These are phyloP conservation scores for Oidiodendron maius DNA, from an alignment of 495 filamentous ascomycete species.

Conservation along the genomic window DNA sequence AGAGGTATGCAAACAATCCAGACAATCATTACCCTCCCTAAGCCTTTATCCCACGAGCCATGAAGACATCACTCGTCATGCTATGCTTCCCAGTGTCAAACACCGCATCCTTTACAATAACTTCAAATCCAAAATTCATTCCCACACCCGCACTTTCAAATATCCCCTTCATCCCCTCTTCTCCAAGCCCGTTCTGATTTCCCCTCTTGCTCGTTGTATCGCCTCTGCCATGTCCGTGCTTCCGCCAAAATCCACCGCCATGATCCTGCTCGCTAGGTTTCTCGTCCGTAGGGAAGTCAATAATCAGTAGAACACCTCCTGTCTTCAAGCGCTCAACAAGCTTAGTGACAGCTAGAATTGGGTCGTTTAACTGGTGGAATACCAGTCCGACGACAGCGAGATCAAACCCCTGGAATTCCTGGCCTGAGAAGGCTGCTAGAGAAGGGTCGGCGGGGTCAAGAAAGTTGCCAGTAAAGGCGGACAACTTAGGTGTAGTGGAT, in stretches of 20 bases:
- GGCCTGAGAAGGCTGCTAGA: conserved; percentile 1
- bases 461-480: conserved; percentile 19
- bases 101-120: conserved; percentile 20
- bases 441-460: conserved; percentile 7
- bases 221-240: too few species aligned
- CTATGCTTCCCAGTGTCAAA: too few species aligned
- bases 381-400: conserved; percentile 21
- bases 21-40: too few species aligned
- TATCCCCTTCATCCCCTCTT: conserved; percentile 15
- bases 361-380: conserved; percentile 24
- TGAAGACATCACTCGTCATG: too few species aligned
- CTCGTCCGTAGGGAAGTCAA: conserved; percentile 25
- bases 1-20: too few species aligned
- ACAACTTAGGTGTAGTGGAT: conserved; percentile 20
- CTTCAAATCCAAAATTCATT: conserved; percentile 11
- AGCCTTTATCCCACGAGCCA: too few species aligned
- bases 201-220: too few species aligned
- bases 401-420: conserved; percentile 21
- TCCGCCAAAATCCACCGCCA: conserved; percentile 20
- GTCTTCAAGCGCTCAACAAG: conserved; percentile 38
- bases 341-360: conserved; percentile 11
- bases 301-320: conserved; percentile 25
- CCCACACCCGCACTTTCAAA: conserved; percentile 20
- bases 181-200: conserved; percentile 18
- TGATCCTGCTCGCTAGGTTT: conserved; percentile 8